Evolutionary conservation across 495 filamentous ascomycete species (phyloP).

Genomic region (Aspergillus olivimuriae): DNA sequence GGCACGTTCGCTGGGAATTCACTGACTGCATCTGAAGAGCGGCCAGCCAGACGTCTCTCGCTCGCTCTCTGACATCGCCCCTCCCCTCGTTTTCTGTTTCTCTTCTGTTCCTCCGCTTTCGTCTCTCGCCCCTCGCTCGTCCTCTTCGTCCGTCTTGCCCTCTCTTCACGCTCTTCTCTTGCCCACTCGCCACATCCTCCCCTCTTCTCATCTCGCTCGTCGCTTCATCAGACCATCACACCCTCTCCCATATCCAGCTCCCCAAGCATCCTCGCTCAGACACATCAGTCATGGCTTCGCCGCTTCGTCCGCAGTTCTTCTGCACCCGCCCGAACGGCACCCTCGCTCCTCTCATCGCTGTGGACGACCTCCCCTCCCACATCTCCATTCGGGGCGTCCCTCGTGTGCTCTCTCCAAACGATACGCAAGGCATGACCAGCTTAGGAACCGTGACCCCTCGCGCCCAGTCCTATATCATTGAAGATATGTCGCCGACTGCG

Average conservation of each 20-base stretch:
- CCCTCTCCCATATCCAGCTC: not conserved
- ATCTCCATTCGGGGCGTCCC: slow-evolving; percentile 31
- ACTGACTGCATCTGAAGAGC: too few relatives aligned
- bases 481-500: slow-evolving; percentile 17
- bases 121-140: not conserved
- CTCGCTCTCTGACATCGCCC: not conserved
- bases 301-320: slow-evolving; percentile 42
- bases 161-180: slow-evolving; percentile 8
- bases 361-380: slow-evolving; percentile 53
- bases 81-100: not conserved
- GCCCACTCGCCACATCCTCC: slow-evolving; percentile 6
- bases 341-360: slow-evolving; percentile 56
- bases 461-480: slow-evolving; percentile 28
- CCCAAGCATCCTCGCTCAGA: too few relatives aligned
- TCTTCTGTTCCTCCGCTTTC: not conserved
- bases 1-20: too few relatives aligned
- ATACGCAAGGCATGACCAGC: slow-evolving; percentile 43
- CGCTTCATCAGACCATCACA: slow-evolving; percentile 1
- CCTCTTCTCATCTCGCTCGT: slow-evolving; percentile 3
- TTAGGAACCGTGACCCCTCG: slow-evolving; percentile 29
- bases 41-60: too few relatives aligned
- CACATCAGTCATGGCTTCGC: slow-evolving; percentile 21
- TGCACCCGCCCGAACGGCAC: slow-evolving; percentile 50
- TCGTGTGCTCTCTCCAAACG: slow-evolving; percentile 23
- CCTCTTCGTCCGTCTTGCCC: slow-evolving; percentile 3